phyloP scores from a whole-genome alignment of 2,329 filamentous ascomycete species.

The Periconia macrospinosa region DNA sequence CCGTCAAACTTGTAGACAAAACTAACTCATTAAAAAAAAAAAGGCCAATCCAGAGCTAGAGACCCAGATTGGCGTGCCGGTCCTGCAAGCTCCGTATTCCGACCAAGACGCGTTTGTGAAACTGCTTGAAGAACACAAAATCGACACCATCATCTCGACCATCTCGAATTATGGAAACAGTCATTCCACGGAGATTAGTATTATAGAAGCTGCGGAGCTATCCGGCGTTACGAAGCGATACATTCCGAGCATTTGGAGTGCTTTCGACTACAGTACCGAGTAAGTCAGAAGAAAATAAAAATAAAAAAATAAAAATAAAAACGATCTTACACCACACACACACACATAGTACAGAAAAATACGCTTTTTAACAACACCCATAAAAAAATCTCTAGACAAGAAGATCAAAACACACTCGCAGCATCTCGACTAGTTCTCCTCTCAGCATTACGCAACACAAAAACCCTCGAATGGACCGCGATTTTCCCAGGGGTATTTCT shows the following conservation, averaged over 20 bases:
- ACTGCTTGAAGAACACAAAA: constrained; percentile 40
- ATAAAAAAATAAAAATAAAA: too few species aligned
- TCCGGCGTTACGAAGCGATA: constrained; percentile 45
- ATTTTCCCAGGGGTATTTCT: constrained; percentile 28
- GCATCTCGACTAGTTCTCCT: constrained; percentile 2
- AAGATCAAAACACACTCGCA: too few species aligned
- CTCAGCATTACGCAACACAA: constrained; percentile 12
- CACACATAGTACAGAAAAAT: too few species aligned
- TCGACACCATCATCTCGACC: constrained; percentile 50
- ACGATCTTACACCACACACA: not conserved
- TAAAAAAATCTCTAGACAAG: not conserved
- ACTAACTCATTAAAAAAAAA: not conserved
- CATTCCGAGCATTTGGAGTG: constrained; percentile 48
- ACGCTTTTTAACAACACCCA: too few species aligned
- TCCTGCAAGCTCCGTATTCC: constrained; percentile 36
- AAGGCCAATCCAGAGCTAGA: constrained; percentile 11
- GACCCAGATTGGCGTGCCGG: constrained; percentile 9
- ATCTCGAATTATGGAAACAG: constrained; percentile 13
- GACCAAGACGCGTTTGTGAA: constrained; percentile 25
- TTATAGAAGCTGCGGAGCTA: constrained; percentile 49
- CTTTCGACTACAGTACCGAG: constrained; percentile 7
- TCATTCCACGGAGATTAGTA: constrained; percentile 42
- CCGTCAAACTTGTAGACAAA: not conserved
- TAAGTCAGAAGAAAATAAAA: not conserved
- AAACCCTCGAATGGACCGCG: constrained; percentile 24